phyloP scores from a whole-genome alignment of 2,329 filamentous ascomycete species.

The Apiospora pterosperma region DNA sequence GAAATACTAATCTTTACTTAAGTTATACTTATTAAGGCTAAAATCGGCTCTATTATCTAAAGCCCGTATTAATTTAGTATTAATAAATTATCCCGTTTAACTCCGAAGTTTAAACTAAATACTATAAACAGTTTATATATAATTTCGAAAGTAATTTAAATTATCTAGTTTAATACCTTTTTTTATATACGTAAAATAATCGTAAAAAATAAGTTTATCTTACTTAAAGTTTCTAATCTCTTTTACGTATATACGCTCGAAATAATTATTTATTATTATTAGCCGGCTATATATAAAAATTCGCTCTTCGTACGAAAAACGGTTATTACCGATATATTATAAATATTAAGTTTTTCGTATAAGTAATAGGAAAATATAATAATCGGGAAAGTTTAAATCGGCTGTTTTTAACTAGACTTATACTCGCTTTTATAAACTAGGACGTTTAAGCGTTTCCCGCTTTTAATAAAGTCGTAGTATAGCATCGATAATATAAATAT shows the following conservation, averaged over 20 bases:
- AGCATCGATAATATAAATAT: constrained; percentile 10
- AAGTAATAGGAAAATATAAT: constrained; percentile 14
- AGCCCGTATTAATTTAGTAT: background rate
- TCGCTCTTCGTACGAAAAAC: constrained; percentile 11
- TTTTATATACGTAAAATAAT: constrained; percentile 14
- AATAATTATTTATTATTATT: constrained; percentile 18
- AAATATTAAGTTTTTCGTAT: constrained; percentile 15
- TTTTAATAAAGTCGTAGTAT: constrained; percentile 11
- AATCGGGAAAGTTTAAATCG: constrained; percentile 7
- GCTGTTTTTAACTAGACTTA: background rate
- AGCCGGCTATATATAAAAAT: constrained; percentile 13
- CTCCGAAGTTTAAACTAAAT: constrained; percentile 5
- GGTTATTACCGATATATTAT: constrained; percentile 14
- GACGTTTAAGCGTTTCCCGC: constrained; percentile 10
- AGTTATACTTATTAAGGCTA: too few species aligned
- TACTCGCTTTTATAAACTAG: constrained; percentile 1
- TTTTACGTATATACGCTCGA: constrained; percentile 16
- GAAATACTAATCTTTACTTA: too few species aligned
- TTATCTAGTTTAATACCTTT: constrained; percentile 12
- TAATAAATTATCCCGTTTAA: background rate
- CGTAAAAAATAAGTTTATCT: constrained; percentile 12
- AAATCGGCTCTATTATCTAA: too few species aligned
- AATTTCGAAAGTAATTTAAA: constrained; percentile 13
- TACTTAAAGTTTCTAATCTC: constrained; percentile 11
- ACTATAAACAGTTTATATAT: constrained; percentile 13